Percentiles rank a stretch among this genome's conserved stretches.
phyloP scores from a whole-genome alignment of 2,329 filamentous ascomycete species.

The Iodosphaeria phyllophila region DNA sequence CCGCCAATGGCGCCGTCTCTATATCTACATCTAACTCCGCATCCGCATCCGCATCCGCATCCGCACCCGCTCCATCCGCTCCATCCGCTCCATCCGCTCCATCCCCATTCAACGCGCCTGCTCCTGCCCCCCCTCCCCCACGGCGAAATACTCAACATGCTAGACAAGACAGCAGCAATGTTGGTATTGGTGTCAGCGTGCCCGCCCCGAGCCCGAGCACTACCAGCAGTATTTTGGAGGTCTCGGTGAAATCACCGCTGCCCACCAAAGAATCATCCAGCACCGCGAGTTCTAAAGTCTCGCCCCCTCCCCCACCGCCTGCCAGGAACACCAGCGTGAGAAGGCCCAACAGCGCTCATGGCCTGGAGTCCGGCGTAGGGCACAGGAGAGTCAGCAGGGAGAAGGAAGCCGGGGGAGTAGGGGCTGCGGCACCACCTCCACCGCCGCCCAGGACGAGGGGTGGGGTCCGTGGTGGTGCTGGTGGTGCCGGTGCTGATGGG shows the following conservation, averaged over 20 bases:
- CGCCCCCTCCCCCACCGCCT: constrained; percentile 25
- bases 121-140: constrained; percentile 5
- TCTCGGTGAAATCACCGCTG: too few species aligned
- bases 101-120: constrained; percentile 13
- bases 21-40: constrained; percentile 14
- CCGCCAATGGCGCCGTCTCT: too few species aligned
- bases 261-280: not conserved
- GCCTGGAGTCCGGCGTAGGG: constrained; percentile 19
- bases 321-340: constrained; percentile 23
- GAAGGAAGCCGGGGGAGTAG: constrained; percentile 6
- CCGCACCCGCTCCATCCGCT: constrained; percentile 24
- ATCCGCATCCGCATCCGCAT: constrained; percentile 35
- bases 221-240: too few species aligned
- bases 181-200: not conserved
- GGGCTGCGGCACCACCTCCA: constrained; percentile 32
- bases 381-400: constrained; percentile 14
- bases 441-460: constrained; percentile 25
- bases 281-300: constrained; percentile 8
- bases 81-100: constrained; percentile 10
- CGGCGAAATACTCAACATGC: constrained; percentile 3
- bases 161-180: constrained; percentile 4
- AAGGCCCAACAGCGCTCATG: constrained; percentile 23
- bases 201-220: not conserved
- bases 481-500: constrained; percentile 10
- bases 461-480: constrained; percentile 24